Percentiles rank a stretch among this genome's conserved stretches.
phyloP scores from a whole-genome alignment of 805 yeast species.

The Teunomyces pallodes region DNA sequence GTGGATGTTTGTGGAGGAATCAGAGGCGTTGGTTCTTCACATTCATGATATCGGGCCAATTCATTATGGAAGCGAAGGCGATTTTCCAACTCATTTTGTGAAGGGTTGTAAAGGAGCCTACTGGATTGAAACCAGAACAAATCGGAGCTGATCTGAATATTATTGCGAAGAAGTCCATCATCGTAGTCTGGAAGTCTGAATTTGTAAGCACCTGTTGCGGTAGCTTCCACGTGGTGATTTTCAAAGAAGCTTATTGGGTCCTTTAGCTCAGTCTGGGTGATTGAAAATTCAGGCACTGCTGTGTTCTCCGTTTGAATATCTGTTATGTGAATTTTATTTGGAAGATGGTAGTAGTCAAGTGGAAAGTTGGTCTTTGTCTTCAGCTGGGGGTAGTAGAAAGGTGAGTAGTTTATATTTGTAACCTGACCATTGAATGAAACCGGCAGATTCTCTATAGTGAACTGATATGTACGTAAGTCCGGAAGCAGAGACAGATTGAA shows the following conservation, averaged over 20 bases:
- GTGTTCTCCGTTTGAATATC: conserved; percentile 1
- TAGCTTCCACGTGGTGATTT: conserved; percentile 50
- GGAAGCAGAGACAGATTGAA: conserved; percentile 21
- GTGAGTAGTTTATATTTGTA: conserved; percentile 37
- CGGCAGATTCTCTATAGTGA: conserved; percentile 14
- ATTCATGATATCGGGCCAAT: conserved; percentile 41
- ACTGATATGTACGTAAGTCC: conserved; percentile 19
- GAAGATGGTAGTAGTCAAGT: conserved; percentile 38
- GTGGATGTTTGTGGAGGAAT: background rate
- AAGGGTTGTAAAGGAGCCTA: conserved; percentile 46
- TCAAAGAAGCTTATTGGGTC: conserved; percentile 71
- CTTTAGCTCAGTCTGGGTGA: conserved; percentile 35
- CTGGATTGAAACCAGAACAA: conserved; percentile 51
- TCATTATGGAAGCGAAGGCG: conserved; percentile 48
- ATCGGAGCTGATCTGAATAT: conserved; percentile 41
- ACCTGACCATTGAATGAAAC: conserved; percentile 21
- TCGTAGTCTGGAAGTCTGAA: conserved; percentile 54
- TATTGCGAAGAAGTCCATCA: conserved; percentile 16
- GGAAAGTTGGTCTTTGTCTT: conserved; percentile 44
- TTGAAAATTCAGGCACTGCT: background rate
- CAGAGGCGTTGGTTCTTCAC: background rate
- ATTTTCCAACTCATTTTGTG: conserved; percentile 39
- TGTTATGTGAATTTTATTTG: conserved; percentile 20
- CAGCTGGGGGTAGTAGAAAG: conserved; percentile 46
- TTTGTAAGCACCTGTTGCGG: conserved; percentile 70